Percentiles rank a stretch among this genome's conserved stretches.
phyloP scores from a whole-genome alignment of 306 rosid species.

The Castanospermum australe region DNA sequence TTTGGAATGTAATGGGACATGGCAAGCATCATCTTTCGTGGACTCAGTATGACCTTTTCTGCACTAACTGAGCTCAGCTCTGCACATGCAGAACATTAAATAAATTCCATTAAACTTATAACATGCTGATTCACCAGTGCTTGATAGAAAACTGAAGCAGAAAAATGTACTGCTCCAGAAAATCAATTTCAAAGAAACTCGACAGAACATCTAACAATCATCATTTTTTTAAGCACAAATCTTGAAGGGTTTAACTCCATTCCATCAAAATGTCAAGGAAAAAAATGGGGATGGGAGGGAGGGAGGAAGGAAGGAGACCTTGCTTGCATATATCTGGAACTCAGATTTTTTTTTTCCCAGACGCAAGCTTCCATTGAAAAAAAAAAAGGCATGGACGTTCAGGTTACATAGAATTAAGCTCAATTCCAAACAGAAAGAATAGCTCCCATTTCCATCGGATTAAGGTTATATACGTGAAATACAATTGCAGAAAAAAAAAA shows the following conservation, averaged over 20 bases:
- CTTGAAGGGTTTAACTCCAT: not conserved
- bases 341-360: not conserved
- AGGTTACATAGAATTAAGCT: not conserved
- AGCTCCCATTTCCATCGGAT: not conserved
- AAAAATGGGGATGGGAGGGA: not conserved
- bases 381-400: not conserved
- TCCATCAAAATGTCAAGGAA: not conserved
- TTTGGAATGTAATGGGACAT: constrained; percentile 66
- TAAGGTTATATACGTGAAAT: not conserved
- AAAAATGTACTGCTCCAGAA: not conserved
- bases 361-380: not conserved
- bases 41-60: constrained; percentile 55
- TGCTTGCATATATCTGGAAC: not conserved
- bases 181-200: not conserved
- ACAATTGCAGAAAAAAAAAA: not conserved
- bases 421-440: not conserved
- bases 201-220: not conserved
- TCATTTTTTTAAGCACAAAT: not conserved
- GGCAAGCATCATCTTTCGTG: constrained; percentile 62
- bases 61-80: constrained; percentile 53
- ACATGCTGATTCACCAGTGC: not conserved
- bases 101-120: not conserved
- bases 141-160: not conserved
- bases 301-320: not conserved
- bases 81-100: constrained; percentile 29